Conservation (phyloP, 192 early-diverging fungal species). For the Chytriomyces sp. region DNA sequence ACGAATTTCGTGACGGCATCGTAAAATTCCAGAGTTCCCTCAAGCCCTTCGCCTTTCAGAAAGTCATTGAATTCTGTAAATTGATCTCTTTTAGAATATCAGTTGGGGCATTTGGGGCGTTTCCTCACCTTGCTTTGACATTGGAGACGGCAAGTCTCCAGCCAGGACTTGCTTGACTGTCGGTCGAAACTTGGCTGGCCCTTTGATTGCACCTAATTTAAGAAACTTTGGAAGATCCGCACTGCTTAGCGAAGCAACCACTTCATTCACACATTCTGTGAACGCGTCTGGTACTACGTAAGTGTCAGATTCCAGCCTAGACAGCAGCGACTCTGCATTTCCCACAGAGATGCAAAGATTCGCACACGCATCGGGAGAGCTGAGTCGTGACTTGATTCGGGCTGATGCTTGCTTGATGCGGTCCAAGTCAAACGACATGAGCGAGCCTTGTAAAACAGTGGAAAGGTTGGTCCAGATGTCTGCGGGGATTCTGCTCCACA, state of each 20-base stretch:
- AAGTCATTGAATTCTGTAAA: not conserved
- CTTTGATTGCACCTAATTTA: too few relatives aligned
- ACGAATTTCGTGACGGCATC: too few relatives aligned
- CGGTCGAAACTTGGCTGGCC: not conserved
- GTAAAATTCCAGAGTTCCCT: not conserved
- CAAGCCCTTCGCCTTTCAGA: not conserved
- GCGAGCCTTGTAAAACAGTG: not conserved
- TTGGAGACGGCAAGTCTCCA: constrained; percentile 11
- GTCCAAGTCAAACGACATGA: not conserved
- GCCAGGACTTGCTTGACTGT: constrained; percentile 16
- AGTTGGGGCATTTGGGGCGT: not conserved
- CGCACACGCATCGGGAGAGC: not conserved
- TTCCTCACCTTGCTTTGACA: constrained; percentile 14
- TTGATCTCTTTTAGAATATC: not conserved
- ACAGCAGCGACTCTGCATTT: constrained; percentile 6
- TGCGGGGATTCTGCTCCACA: constrained; percentile 1
- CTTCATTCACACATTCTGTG: constrained; percentile 18
- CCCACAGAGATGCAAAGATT: constrained; percentile 35
- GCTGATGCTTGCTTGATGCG: not conserved
- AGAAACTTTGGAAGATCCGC: not conserved
- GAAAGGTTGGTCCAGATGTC: not conserved
- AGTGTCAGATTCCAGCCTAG: constrained; percentile 4
- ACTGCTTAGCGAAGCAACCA: constrained; percentile 25
- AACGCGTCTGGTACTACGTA: constrained; percentile 40
- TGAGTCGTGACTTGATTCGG: constrained; percentile 19